These are phyloP conservation scores for Kwoniella bestiolae DNA, from an alignment of 768 basidiomycete genomes.

Conservation along the genomic window DNA sequence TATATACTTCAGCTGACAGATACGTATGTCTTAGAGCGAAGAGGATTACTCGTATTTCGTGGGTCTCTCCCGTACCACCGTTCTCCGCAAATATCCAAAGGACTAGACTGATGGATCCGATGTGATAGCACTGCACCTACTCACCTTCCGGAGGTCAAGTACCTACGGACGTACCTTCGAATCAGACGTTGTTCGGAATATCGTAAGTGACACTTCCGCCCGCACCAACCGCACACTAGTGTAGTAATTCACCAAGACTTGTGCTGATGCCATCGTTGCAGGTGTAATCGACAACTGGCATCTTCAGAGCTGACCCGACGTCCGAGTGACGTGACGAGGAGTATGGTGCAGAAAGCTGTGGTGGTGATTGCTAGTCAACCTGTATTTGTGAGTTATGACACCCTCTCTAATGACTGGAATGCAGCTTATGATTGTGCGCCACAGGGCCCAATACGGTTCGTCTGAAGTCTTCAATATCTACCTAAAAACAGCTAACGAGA, in stretches of 20 bases:
- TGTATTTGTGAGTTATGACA: constrained; percentile 52
- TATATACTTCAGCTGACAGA: background rate
- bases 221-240: too few relatives aligned
- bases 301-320: constrained; percentile 75
- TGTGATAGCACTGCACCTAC: constrained; percentile 57
- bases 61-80: constrained; percentile 21
- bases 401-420: background rate
- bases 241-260: too few relatives aligned
- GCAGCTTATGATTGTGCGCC: background rate
- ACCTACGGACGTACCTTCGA: constrained; percentile 44
- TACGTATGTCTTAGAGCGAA: constrained; percentile 64
- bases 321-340: constrained; percentile 81
- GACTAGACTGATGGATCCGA: too few relatives aligned
- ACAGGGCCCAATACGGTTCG: constrained; percentile 80
- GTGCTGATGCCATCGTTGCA: too few relatives aligned
- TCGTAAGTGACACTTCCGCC: constrained; percentile 65
- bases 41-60: constrained; percentile 96
- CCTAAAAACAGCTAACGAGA: background rate
- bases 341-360: constrained; percentile 96
- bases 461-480: constrained; percentile 3
- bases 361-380: constrained; percentile 75
- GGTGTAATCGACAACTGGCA: constrained; percentile 93
- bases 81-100: too few relatives aligned
- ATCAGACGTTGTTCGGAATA: constrained; percentile 89
- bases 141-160: constrained; percentile 34